phyloP scores from a whole-genome alignment of 139 green algal species.

The Chlamydomonas schloesseri region DNA sequence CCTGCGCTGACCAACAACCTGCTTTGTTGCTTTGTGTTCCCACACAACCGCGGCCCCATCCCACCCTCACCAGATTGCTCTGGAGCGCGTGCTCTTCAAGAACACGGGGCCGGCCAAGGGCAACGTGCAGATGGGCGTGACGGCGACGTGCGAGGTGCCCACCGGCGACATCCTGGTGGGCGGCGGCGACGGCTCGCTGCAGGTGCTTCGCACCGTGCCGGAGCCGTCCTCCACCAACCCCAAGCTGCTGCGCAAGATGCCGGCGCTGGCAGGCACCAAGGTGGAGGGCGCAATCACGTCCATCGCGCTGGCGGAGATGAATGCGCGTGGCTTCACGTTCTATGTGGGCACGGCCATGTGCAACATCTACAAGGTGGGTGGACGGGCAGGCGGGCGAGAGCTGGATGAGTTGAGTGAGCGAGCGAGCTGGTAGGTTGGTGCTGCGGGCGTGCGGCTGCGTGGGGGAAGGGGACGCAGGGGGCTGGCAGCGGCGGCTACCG shows the following conservation, averaged over 20 bases:
- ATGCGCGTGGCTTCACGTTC: conserved; percentile 62
- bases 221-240: conserved; percentile 60
- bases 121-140: conserved; percentile 64
- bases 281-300: conserved; percentile 72
- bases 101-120: conserved; percentile 77
- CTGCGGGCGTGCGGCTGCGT: no score
- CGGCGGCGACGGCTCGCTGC: conserved; percentile 64
- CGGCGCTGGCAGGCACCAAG: conserved; percentile 42
- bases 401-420: no score
- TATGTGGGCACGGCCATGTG: conserved; percentile 75
- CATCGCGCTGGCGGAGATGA: conserved; percentile 63
- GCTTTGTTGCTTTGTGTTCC: no score
- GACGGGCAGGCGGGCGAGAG: no score
- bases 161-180: conserved; percentile 69
- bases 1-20: no score
- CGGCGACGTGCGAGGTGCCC: conserved; percentile 54
- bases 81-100: conserved; percentile 74
- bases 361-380: conserved; percentile 78
- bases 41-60: neutral
- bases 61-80: conserved; percentile 58
- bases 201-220: conserved; percentile 52
- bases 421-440: no score
- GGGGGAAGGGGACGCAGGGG: no score
- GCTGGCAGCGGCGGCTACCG: no score
- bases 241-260: conserved; percentile 71